phyloP scores from a whole-genome alignment of 2,329 filamentous ascomycete genomes.

The Fusarium pseudocircinatum region DNA sequence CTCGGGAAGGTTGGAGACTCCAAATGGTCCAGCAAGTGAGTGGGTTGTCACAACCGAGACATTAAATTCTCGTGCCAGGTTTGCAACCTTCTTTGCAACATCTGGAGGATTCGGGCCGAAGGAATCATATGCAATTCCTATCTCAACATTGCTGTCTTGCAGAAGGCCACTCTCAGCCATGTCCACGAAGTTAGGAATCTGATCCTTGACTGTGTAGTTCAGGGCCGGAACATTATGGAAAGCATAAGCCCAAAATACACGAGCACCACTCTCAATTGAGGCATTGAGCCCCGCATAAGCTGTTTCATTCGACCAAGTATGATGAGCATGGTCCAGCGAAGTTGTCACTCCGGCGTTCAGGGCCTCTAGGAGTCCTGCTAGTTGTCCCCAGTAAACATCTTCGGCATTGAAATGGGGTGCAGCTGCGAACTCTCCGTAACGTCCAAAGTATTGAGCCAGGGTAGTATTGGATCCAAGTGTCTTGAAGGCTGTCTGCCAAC shows the following conservation, averaged over 20 bases:
- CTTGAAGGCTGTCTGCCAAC: slow-evolving; percentile 65
- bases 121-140: slow-evolving; percentile 56
- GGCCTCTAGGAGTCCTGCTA: slow-evolving; percentile 59
- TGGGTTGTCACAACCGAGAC: slow-evolving; percentile 59
- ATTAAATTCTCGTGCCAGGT: slow-evolving; percentile 50
- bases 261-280: slow-evolving; percentile 58
- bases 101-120: slow-evolving; percentile 44
- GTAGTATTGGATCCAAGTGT: slow-evolving; percentile 62
- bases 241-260: slow-evolving; percentile 58
- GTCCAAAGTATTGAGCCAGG: slow-evolving; percentile 57
- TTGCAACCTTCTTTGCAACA: slow-evolving; percentile 46
- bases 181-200: slow-evolving; percentile 52
- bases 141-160: slow-evolving; percentile 45
- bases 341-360: slow-evolving; percentile 65
- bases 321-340: slow-evolving; percentile 62
- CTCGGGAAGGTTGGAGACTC: slow-evolving; percentile 51
- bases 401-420: slow-evolving; percentile 49
- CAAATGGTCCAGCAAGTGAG: slow-evolving; percentile 52
- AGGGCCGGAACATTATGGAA: slow-evolving; percentile 49
- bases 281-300: slow-evolving; percentile 57
- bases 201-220: slow-evolving; percentile 48
- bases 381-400: slow-evolving; percentile 58
- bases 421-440: slow-evolving; percentile 50
- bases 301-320: slow-evolving; percentile 56
- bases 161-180: slow-evolving; percentile 45